Conservation (phyloP, 805 yeast species). For the Peterozyma xylosa region DNA sequence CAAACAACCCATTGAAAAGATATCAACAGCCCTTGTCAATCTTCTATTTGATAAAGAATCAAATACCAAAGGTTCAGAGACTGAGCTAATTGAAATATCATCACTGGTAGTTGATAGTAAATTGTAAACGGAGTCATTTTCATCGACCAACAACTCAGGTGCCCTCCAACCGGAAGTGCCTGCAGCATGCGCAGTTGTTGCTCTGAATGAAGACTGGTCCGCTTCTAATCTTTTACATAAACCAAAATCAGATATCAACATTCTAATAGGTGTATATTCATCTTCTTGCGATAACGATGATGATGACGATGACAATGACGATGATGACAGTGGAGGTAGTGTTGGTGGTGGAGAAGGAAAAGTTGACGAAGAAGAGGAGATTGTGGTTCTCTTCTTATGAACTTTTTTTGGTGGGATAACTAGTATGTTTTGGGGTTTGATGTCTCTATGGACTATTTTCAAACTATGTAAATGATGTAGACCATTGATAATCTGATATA, state of each 20-base stretch:
- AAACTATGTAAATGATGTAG: constrained; percentile 79
- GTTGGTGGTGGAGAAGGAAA: too few species aligned
- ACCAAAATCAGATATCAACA: constrained; percentile 92
- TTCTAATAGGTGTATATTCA: constrained; percentile 42
- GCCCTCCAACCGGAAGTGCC: constrained; percentile 99
- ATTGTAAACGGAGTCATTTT: constrained; percentile 21
- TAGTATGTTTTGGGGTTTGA: constrained; percentile 89
- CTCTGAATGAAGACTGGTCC: constrained; percentile 89
- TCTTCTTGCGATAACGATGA: constrained; percentile 3
- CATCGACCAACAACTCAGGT: constrained; percentile 67
- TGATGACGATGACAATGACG: neutral
- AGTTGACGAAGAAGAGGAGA: constrained; percentile 8
- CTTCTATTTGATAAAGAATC: constrained; percentile 44
- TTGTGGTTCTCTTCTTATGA: constrained; percentile 11
- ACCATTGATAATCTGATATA: constrained; percentile 78
- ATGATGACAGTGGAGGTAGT: neutral
- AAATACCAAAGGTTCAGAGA: constrained; percentile 25
- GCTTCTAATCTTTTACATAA: constrained; percentile 85
- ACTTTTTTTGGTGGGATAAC: constrained; percentile 63
- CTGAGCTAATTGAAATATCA: neutral
- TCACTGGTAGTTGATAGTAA: constrained; percentile 11
- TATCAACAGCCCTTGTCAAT: constrained; percentile 84
- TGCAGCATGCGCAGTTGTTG: constrained; percentile 88
- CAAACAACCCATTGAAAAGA: constrained; percentile 92
- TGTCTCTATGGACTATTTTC: constrained; percentile 89